Conservation (phyloP, 768 basidiomycete genomes). For the Tricholoma bakamatsutake region DNA sequence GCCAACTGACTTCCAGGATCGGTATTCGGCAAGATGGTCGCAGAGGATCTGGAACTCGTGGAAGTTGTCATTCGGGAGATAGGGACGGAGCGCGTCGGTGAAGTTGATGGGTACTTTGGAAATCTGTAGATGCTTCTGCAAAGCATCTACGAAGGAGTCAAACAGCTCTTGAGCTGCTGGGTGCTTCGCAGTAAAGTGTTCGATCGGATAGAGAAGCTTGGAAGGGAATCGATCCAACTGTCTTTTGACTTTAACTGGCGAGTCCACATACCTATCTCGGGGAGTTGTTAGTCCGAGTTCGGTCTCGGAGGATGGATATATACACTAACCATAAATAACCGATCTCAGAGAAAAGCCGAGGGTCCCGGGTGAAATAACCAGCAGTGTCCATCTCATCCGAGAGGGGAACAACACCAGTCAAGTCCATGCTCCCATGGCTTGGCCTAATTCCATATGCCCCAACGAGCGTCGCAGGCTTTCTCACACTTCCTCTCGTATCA, state of each 20-base stretch:
- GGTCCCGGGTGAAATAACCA: slow-evolving; percentile 31
- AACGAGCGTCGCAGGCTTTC: slow-evolving; percentile 34
- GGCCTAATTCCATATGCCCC: slow-evolving; percentile 33
- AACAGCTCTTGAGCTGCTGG: slow-evolving; percentile 26
- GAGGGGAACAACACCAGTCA: slow-evolving; percentile 29
- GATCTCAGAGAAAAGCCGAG: slow-evolving; percentile 23
- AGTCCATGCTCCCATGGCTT: slow-evolving; percentile 25
- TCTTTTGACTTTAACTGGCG: slow-evolving; percentile 20
- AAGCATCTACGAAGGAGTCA: slow-evolving; percentile 20
- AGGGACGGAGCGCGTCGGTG: slow-evolving; percentile 21
- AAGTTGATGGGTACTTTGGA: slow-evolving; percentile 21
- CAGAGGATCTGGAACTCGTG: slow-evolving; percentile 23
- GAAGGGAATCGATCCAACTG: slow-evolving; percentile 22
- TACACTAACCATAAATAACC: slow-evolving; percentile 19
- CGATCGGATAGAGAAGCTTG: slow-evolving; percentile 27
- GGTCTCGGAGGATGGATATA: neutral
- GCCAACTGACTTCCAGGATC: slow-evolving; percentile 29
- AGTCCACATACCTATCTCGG: slow-evolving; percentile 25
- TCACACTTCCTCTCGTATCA: slow-evolving; percentile 34
- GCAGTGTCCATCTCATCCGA: slow-evolving; percentile 36
- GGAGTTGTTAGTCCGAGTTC: neutral
- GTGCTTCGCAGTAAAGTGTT: slow-evolving; percentile 29
- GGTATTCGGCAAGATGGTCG: slow-evolving; percentile 30
- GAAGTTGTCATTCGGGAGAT: slow-evolving; percentile 25
- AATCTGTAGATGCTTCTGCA: slow-evolving; percentile 23